These are phyloP conservation scores for Leccinum pachyderme DNA, from an alignment of 1,284 basidiomycete species.

Conservation along the genomic window DNA sequence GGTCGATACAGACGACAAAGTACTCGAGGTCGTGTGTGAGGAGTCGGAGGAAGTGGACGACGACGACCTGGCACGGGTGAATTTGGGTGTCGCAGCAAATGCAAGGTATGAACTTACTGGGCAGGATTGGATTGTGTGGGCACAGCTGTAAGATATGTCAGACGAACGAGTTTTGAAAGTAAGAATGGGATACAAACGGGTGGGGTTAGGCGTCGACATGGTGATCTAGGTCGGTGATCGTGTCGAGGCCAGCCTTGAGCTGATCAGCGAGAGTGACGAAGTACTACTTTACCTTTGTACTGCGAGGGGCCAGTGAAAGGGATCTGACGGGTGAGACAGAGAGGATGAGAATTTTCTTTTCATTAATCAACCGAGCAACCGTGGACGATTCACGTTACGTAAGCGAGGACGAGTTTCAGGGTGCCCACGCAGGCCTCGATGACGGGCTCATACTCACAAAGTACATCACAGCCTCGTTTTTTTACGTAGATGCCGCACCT, in stretches of 20 bases:
- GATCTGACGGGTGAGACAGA: not conserved
- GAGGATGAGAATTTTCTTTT: constrained; percentile 21
- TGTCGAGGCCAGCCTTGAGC: constrained; percentile 4
- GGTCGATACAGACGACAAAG: constrained; percentile 7
- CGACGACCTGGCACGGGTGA: not conserved
- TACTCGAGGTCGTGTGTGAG: constrained; percentile 3
- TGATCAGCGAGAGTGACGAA: not conserved
- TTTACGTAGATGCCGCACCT: constrained; percentile 14
- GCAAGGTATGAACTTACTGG: constrained; percentile 6
- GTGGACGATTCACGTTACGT: constrained; percentile 15
- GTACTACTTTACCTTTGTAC: not conserved
- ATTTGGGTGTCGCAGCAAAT: not conserved
- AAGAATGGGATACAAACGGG: constrained; percentile 6
- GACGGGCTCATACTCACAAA: not conserved
- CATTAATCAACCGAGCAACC: not conserved
- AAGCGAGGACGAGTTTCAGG: not conserved
- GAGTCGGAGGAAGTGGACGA: not conserved
- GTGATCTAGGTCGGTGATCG: constrained; percentile 1
- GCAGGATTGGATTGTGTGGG: not conserved
- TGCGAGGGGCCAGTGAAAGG: constrained; percentile 4
- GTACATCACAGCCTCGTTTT: constrained; percentile 14
- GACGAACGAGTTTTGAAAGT: not conserved
- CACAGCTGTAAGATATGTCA: not conserved
- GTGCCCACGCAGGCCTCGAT: not conserved
- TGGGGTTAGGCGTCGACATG: constrained; percentile 9